phyloP scores from a whole-genome alignment of 164 flowering plant genomes.

The Aristolochia fimbriata region DNA sequence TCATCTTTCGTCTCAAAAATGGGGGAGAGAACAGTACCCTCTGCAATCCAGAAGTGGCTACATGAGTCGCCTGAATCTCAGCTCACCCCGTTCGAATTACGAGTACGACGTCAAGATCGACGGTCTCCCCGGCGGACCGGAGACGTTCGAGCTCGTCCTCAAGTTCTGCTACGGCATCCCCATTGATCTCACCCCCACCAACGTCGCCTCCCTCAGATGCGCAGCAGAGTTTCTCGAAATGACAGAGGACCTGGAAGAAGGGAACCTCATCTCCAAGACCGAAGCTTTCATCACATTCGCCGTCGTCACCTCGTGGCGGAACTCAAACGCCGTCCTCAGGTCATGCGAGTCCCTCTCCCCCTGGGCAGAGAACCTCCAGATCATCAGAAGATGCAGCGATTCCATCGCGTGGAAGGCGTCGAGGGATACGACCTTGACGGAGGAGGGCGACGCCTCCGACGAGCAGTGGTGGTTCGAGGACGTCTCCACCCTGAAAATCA shows the following conservation, averaged over 20 bases:
- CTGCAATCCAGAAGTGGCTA: slow-evolving; percentile 63
- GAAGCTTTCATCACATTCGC: slow-evolving; percentile 75
- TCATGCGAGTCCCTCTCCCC: slow-evolving; percentile 66
- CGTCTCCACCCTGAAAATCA: slow-evolving; percentile 47
- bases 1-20: no score
- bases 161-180: slow-evolving; percentile 76
- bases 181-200: slow-evolving; percentile 41
- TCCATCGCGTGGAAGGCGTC: slow-evolving; percentile 58
- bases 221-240: slow-evolving; percentile 83
- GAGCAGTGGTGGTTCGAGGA: slow-evolving; percentile 55
- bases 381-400: slow-evolving; percentile 73
- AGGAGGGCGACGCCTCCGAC: slow-evolving; percentile 1
- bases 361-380: slow-evolving; percentile 90
- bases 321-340: slow-evolving; percentile 55
- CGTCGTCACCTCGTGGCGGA: slow-evolving; percentile 74
- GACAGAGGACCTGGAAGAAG: slow-evolving; percentile 77
- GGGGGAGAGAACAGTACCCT: slow-evolving; percentile 38
- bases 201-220: slow-evolving; percentile 60
- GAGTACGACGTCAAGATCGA: slow-evolving; percentile 45
- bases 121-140: slow-evolving; percentile 75
- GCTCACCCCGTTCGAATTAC: slow-evolving; percentile 19
- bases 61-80: slow-evolving; percentile 32
- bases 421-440: slow-evolving; percentile 8
- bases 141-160: slow-evolving; percentile 45
- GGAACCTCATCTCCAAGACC: slow-evolving; percentile 69